Base-by-base conservation (phyloP, 169 alveolate genomes). In the Plasmodium inui region DNA sequence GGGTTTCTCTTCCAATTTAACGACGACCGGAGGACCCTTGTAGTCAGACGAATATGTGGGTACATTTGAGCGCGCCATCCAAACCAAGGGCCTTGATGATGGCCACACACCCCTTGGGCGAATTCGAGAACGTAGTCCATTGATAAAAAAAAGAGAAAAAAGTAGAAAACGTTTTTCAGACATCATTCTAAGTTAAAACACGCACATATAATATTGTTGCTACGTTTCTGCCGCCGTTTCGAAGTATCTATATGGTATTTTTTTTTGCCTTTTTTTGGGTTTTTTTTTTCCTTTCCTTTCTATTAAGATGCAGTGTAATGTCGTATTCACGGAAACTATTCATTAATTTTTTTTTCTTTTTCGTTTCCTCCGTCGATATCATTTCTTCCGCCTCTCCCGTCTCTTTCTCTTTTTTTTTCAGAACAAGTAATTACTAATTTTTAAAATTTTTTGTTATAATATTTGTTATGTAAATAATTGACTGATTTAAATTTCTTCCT, bases 391-490 rank as follows among this genome's bases (percentile, higher is more conserved):
- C 30, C 5, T 79, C 17, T 12, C 32, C 30, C 26, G 26, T n/a
- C 5, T 79, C 34, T 28, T n/a, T 44, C 26, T 4, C 50, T 0
- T 9, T 44, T 79, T 79, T 79, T 44, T 41, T 34, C 19, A 39
- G 5, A n/a, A 12, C 1, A 41, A 22, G 17, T 30, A 79, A 74
- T 79, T 19, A 37, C 55, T 79, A 79, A 79, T 79, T 39, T 79
- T 37, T 37, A 19, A 26, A 79, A 79, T 6, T 19, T 79, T 39
- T 44, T 37, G 44, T 22, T 79, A 44, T 79, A 79, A 14, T 79
- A 6, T 30, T 79, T 79, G 70, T 79, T 41, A 32, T 73, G 55
- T 41, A 41, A 79, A 79, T 41, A 79, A 79, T 41, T 79, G 30
- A 79, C 12, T 32, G 70, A 22, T 79, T 79, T 37, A 26, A 14